phyloP scores from a whole-genome alignment of 106 monocot genomes.

The Apostasia shenzhenica region DNA sequence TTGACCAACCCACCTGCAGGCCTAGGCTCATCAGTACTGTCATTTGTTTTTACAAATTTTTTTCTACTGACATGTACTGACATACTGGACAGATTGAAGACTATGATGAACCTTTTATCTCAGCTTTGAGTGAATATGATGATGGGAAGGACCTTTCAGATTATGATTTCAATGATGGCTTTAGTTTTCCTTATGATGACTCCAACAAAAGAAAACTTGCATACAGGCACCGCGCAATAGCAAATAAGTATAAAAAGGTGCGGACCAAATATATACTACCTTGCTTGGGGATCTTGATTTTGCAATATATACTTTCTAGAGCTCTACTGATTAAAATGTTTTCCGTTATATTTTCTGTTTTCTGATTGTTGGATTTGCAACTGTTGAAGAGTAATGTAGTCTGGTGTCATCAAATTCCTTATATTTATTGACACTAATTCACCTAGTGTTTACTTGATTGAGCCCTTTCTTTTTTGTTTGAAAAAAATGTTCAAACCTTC shows the following conservation, averaged over 20 bases:
- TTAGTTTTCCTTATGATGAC: conserved; percentile 66
- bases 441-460: no score
- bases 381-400: no score
- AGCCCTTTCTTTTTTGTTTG: no score
- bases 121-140: conserved; percentile 57
- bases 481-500: no score
- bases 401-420: no score
- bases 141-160: conserved; percentile 77
- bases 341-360: background rate
- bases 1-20: no score
- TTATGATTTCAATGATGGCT: conserved; percentile 78
- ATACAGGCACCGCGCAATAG: conserved; percentile 69
- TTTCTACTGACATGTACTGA: background rate
- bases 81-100: conserved; percentile 65
- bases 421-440: no score
- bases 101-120: conserved; percentile 72
- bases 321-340: background rate
- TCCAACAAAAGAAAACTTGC: conserved; percentile 81
- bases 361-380: no score
- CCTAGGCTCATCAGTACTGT: no score
- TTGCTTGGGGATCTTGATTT: conserved; percentile 9
- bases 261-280: conserved; percentile 10
- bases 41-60: no score
- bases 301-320: conserved; percentile 18
- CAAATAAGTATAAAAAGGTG: conserved; percentile 81